Evolutionary conservation across 164 flowering plant genomes (phyloP).

Genomic region (Cinnamomum micranthum): DNA sequence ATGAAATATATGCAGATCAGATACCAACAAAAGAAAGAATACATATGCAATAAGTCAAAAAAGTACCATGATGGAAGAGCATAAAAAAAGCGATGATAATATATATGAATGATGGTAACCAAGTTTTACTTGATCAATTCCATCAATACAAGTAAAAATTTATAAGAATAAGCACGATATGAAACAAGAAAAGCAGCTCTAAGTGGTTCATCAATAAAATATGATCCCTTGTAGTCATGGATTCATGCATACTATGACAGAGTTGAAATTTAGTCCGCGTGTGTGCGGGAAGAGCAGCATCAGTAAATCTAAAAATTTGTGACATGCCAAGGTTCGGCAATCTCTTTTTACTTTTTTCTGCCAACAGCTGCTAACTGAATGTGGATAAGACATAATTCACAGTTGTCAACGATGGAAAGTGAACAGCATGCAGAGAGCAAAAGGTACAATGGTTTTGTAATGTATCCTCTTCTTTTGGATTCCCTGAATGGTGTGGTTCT

Average conservation of each 20-base stretch:
- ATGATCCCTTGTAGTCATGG: neutral
- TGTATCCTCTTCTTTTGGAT: neutral
- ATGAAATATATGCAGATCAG: constrained; percentile 11
- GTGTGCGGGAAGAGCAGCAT: neutral
- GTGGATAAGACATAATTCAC: neutral
- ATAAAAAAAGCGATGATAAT: neutral
- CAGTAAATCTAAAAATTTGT: neutral
- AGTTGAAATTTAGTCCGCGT: neutral
- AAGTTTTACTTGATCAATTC: neutral
- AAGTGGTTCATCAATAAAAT: neutral
- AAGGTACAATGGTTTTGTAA: neutral
- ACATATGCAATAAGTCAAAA: neutral
- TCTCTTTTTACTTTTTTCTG: neutral
- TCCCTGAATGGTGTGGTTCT: neutral
- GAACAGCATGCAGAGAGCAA: neutral
- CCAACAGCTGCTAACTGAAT: neutral
- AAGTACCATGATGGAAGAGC: neutral
- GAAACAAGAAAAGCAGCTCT: neutral
- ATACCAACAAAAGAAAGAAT: no score
- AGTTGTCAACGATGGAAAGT: neutral
- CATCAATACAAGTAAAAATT: neutral
- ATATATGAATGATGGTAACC: neutral
- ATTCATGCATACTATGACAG: neutral
- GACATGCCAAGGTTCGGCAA: neutral
- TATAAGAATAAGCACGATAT: neutral